Percentiles rank a stretch among this genome's conserved stretches.
Evolutionary conservation across 2,329 filamentous ascomycete species (phyloP).

Genomic region (Pseudopyrenochaeta lycopersici): DNA sequence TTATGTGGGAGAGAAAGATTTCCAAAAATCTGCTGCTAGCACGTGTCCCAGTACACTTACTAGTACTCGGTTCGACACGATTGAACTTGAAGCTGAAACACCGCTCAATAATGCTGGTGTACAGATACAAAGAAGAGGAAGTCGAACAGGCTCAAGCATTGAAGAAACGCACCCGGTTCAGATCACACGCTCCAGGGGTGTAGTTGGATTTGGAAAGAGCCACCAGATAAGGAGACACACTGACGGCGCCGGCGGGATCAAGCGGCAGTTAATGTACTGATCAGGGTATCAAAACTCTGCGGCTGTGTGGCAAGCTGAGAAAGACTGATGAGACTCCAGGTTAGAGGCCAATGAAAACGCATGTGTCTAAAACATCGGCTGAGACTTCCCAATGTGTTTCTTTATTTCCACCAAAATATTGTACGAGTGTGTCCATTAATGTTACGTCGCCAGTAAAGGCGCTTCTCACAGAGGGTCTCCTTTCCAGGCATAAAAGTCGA

Average conservation of each 20-base stretch:
- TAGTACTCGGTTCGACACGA: background rate
- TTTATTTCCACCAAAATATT: background rate
- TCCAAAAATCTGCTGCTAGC: constrained; percentile 21
- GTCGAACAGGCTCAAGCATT: background rate
- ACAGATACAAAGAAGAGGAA: background rate
- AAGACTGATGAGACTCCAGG: background rate
- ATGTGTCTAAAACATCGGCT: background rate
- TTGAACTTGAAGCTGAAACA: background rate
- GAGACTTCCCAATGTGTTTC: background rate
- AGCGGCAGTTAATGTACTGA: constrained; percentile 3
- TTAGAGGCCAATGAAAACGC: no score
- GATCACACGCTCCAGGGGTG: background rate
- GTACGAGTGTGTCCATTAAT: background rate
- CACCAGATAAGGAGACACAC: background rate
- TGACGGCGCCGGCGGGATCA: background rate
- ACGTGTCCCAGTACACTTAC: constrained; percentile 5
- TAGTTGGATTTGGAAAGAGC: background rate
- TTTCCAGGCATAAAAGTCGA: background rate
- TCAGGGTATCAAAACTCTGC: background rate
- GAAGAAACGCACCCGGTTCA: background rate
- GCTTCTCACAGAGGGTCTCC: background rate
- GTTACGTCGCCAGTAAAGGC: background rate
- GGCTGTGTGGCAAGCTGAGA: background rate
- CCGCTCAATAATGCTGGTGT: background rate
- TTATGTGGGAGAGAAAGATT: constrained; percentile 36